These are phyloP conservation scores for Oryza glumipatula DNA, from an alignment of 176 grass and related monocot species.

Conservation along the genomic window DNA sequence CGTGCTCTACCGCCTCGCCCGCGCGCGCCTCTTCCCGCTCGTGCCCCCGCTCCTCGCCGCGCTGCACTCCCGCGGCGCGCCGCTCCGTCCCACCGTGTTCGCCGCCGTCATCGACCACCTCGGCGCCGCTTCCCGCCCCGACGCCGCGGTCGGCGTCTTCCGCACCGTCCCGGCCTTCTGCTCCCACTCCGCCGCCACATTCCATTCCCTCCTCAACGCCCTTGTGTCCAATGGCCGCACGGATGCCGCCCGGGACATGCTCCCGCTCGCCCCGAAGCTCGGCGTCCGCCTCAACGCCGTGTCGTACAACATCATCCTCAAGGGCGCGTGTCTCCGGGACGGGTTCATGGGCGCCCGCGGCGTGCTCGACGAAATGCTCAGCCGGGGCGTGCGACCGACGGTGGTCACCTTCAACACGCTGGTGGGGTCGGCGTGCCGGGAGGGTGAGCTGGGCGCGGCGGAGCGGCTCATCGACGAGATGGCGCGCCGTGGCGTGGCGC, in stretches of 20 bases:
- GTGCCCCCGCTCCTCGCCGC: conserved; percentile 58
- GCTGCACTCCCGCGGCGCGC: conserved; percentile 51
- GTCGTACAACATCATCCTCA: conserved; percentile 90
- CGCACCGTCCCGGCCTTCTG: conserved; percentile 61
- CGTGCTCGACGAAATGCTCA: conserved; percentile 83
- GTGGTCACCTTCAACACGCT: conserved; percentile 78
- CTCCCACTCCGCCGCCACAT: conserved; percentile 63
- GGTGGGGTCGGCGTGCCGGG: conserved; percentile 53
- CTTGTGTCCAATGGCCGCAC: conserved; percentile 63
- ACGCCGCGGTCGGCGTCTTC: conserved; percentile 62
- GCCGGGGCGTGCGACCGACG: conserved; percentile 60
- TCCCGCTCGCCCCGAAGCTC: conserved; percentile 53
- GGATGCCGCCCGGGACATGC: conserved; percentile 48
- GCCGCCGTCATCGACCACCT: conserved; percentile 67
- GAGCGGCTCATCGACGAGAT: conserved; percentile 64
- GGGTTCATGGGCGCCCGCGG: conserved; percentile 45
- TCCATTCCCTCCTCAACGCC: conserved; percentile 67
- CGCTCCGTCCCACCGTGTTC: conserved; percentile 59
- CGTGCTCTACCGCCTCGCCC: conserved; percentile 71
- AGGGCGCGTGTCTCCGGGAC: conserved; percentile 48
- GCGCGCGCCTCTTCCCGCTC: conserved; percentile 59
- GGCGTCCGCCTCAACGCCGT: conserved; percentile 71
- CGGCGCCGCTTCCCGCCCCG: conserved; percentile 56
- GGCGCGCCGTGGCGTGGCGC: conserved; percentile 45
- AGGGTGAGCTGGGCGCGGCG: conserved; percentile 46